Evolutionary conservation across 2,329 filamentous ascomycete genomes (phyloP), one percentile per base, ranked within the genome.

Genomic region (Leptographium wingfieldii): DNA sequence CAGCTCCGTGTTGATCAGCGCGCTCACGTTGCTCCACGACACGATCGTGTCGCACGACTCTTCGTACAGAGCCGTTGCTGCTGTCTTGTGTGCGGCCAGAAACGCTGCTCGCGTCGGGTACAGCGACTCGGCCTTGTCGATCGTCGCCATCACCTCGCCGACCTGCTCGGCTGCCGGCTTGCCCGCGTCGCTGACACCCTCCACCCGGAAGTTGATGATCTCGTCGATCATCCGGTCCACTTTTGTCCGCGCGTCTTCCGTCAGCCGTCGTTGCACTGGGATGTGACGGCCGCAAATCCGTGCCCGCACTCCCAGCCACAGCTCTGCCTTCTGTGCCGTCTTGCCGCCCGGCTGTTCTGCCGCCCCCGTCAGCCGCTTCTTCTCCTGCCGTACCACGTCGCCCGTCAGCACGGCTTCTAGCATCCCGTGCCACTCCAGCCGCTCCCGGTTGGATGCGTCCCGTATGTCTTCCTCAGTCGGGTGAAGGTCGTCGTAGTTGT

Each of bases 401-500:
- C 94, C 94, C 1, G 92, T 96, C 65, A 99, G 76, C 4, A 99
- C 94, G 16, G 92, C 95, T 62, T 92, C 90, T 60, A 99, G 76
- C 94, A 99, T 99, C 3, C 90, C 90, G 73, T 99, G 92, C 94
- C 94, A 99, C 73, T 99, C 94, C 29, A 99, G 77, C 53, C 92
- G 81, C 72, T 97, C 94, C 63, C 92, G 82, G 69, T 92, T 96
- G 64, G 86, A 84, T 1, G 91, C 88, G 67, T 96, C 88, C 71
- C 88, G 87, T 58, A 97, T 73, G 71, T 99, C 94, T 68, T 97
- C 94, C 29, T 90, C 80, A 3, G 90, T 94, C 0, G 92, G 92
- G 67, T 94, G 88, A 65, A 90, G 82, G 65, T 94, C 87, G 67
- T 96, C 90, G 68, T 92, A 91, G 61, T 90, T 88, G 69, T 95